These are phyloP conservation scores for Fusarium sulawesiense DNA, from an alignment of 2,329 filamentous ascomycete species.

Conservation along the genomic window DNA sequence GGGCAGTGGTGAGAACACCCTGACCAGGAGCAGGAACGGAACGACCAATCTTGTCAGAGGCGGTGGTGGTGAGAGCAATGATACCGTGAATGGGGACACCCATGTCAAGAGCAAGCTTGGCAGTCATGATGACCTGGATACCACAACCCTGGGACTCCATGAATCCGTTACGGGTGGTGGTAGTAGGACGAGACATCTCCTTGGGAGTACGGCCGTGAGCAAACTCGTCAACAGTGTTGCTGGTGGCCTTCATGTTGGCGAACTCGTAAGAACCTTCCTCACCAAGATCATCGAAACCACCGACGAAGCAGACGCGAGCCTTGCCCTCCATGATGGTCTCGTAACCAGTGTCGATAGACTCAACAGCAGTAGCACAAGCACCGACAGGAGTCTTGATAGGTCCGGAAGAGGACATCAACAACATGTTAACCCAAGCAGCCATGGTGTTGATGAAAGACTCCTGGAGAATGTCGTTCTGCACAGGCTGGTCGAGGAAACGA, in stretches of 20 bases:
- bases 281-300: conserved; percentile 99
- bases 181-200: conserved; percentile 98
- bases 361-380: conserved; percentile 96
- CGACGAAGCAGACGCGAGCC: conserved; percentile 95
- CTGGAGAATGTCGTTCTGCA: conserved; percentile 98
- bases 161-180: conserved; percentile 96
- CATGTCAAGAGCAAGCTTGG: conserved; percentile 95
- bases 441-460: conserved; percentile 99
- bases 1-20: conserved; percentile 94
- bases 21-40: conserved; percentile 96
- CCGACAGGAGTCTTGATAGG: conserved; percentile 99
- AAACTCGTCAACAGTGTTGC: conserved; percentile 97
- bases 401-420: conserved; percentile 94
- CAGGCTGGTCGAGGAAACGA: conserved; percentile 93
- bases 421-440: conserved; percentile 99
- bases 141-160: conserved; percentile 99
- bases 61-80: conserved; percentile 91
- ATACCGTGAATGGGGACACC: conserved; percentile 98
- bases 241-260: conserved; percentile 99
- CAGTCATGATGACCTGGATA: conserved; percentile 99
- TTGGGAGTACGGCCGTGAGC: conserved; percentile 92
- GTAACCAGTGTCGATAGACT: conserved; percentile 97
- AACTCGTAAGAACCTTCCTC: conserved; percentile 99
- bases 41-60: conserved; percentile 98
- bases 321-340: conserved; percentile 99